Conservation (phyloP, 495 filamentous ascomycete genomes). For the Lasiosphaeris hirsuta region DNA sequence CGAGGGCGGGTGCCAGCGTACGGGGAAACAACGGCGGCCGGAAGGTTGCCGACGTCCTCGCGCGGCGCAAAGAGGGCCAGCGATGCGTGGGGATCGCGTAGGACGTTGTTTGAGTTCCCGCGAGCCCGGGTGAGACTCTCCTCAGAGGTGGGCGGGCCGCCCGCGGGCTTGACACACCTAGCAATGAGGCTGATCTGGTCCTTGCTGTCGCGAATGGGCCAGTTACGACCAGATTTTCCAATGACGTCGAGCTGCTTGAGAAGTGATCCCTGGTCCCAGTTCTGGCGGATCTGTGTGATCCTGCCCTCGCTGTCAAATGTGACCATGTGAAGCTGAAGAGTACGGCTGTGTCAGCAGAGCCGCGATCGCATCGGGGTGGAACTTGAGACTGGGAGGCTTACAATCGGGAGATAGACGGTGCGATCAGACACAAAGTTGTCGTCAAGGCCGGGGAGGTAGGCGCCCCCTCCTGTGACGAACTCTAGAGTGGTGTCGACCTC, state of each 20-base stretch:
- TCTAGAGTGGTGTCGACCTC: constrained; percentile 83
- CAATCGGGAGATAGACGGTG: constrained; percentile 75
- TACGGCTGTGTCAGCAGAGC: constrained; percentile 28
- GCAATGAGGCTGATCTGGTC: constrained; percentile 76
- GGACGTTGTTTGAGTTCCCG: constrained; percentile 46
- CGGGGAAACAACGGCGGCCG: constrained; percentile 50
- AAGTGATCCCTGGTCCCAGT: constrained; percentile 93
- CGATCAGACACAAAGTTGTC: constrained; percentile 92
- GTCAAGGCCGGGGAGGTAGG: constrained; percentile 84
- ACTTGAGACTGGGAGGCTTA: constrained; percentile 42
- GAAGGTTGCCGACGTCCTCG: constrained; percentile 48
- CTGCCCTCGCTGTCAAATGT: constrained; percentile 70
- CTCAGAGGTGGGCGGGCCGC: constrained; percentile 16
- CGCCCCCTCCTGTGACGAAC: constrained; percentile 75
- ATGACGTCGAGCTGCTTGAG: constrained; percentile 93
- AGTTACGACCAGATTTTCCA: constrained; percentile 79
- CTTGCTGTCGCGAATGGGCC: constrained; percentile 88
- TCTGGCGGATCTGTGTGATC: constrained; percentile 80
- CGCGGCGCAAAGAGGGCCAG: constrained; percentile 67
- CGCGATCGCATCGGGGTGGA: not conserved
- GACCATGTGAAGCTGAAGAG: constrained; percentile 80
- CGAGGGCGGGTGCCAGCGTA: constrained; percentile 44
- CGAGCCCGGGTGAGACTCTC: constrained; percentile 36
- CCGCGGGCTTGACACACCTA: constrained; percentile 44
- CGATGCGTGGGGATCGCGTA: constrained; percentile 70